phyloP scores from a whole-genome alignment of 306 rosid species.

The Parietaria judaica region DNA sequence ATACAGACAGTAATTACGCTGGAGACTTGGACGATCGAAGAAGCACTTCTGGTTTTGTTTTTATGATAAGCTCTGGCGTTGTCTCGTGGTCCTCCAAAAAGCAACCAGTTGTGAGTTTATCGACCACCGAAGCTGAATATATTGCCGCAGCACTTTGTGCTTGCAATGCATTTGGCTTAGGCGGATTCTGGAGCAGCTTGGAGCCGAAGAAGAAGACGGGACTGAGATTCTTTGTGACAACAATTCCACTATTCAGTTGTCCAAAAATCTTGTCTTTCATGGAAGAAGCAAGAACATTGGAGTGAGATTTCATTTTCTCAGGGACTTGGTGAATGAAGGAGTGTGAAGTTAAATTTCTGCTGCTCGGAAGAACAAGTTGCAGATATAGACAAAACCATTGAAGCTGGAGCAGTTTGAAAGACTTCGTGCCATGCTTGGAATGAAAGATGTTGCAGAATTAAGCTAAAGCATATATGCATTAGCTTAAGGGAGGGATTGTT shows the following conservation, averaged over 20 bases:
- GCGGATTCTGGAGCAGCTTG: background rate
- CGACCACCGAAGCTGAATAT: background rate
- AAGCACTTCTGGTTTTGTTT: background rate
- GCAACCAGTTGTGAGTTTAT: background rate
- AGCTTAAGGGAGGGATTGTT: background rate
- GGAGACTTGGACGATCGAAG: background rate
- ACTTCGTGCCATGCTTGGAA: background rate
- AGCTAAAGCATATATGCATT: background rate
- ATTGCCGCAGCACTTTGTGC: background rate
- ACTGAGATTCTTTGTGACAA: background rate
- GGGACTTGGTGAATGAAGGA: background rate
- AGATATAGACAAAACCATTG: background rate
- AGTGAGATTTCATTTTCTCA: background rate
- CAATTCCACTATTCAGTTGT: background rate
- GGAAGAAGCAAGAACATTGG: constrained; percentile 6
- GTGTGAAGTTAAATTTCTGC: background rate
- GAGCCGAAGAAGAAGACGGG: background rate
- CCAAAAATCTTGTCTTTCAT: background rate
- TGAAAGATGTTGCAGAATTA: background rate
- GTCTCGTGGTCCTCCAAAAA: constrained; percentile 4
- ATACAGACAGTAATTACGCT: background rate
- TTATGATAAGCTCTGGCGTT: background rate
- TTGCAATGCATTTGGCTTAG: background rate
- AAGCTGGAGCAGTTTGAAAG: background rate
- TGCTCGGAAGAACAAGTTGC: background rate